phyloP scores from a whole-genome alignment of 1,284 basidiomycete genomes.

The Moesziomyces globuligerus region DNA sequence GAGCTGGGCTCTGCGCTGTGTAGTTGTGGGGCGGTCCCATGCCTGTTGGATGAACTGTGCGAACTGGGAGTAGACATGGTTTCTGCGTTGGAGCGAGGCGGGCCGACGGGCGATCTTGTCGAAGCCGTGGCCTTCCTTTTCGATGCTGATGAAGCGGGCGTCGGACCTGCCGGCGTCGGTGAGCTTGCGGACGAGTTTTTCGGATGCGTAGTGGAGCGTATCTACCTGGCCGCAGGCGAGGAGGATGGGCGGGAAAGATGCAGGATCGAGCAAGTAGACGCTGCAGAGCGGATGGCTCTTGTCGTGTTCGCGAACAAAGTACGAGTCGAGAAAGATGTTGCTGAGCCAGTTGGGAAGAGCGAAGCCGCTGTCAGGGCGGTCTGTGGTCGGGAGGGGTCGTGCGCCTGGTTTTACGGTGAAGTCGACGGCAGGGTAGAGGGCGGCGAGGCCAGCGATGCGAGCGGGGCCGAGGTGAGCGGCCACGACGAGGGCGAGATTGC shows the following conservation, averaged over 20 bases:
- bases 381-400: slow-evolving; percentile 16
- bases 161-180: slow-evolving; percentile 31
- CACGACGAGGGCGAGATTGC: slow-evolving; percentile 54
- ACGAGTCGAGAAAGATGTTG: slow-evolving; percentile 45
- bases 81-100: slow-evolving; percentile 34
- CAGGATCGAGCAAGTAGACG: slow-evolving; percentile 30
- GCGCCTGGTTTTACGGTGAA: slow-evolving; percentile 35
- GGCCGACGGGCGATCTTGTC: slow-evolving; percentile 51
- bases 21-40: slow-evolving; percentile 6
- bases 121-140: slow-evolving; percentile 59
- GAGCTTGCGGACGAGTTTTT: slow-evolving; percentile 46
- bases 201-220: slow-evolving; percentile 48
- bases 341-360: slow-evolving; percentile 43
- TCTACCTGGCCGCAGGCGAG: slow-evolving; percentile 53
- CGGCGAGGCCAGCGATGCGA: slow-evolving; percentile 42
- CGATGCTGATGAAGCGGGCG: slow-evolving; percentile 41
- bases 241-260: slow-evolving; percentile 42
- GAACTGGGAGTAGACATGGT: slow-evolving; percentile 29
- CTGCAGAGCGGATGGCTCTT: slow-evolving; percentile 44
- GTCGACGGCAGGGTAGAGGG: slow-evolving; percentile 49
- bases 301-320: slow-evolving; percentile 39
- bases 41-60: slow-evolving; percentile 60
- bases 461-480: slow-evolving; percentile 36
- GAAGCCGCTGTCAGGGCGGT: slow-evolving; percentile 38
- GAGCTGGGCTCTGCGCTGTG: slow-evolving; percentile 11